Conservation (phyloP, 306 rosid species). For the Vachellia pachyceras region DNA sequence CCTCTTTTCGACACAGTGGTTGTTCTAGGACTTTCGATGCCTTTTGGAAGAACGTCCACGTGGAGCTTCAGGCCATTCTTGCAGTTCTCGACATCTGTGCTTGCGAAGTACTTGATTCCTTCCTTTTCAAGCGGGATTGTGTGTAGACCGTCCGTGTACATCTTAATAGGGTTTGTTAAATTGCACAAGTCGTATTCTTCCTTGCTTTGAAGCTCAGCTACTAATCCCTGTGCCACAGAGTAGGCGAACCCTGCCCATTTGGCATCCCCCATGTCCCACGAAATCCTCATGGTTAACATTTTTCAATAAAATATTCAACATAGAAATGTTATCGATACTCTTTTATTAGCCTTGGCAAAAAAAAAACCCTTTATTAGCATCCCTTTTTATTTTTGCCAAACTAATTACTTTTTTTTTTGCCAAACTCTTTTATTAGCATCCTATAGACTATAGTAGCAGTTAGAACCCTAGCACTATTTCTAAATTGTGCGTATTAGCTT, state of each 20-base stretch:
- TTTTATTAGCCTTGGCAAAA: no score
- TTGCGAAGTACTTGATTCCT: constrained; percentile 76
- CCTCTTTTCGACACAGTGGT: not conserved
- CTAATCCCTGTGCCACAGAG: constrained; percentile 61
- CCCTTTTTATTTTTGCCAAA: no score
- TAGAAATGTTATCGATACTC: not conserved
- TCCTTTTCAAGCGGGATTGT: constrained; percentile 59
- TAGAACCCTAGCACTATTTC: no score
- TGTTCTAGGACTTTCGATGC: not conserved
- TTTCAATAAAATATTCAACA: not conserved
- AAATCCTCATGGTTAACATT: not conserved
- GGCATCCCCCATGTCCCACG: not conserved
- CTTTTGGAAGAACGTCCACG: constrained; percentile 55
- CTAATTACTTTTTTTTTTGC: no score
- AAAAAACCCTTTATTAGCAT: no score
- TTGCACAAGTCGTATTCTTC: constrained; percentile 79
- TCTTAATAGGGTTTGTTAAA: constrained; percentile 61
- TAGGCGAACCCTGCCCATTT: constrained; percentile 75
- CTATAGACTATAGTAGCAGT: no score
- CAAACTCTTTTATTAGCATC: no score
- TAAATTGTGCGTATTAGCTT: not conserved
- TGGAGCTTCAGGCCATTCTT: constrained; percentile 70
- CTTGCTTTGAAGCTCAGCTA: constrained; percentile 63
- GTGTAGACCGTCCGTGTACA: constrained; percentile 81
- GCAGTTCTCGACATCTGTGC: constrained; percentile 61